Evolutionary conservation across 2,329 filamentous ascomycete species (phyloP).

Genomic region (Thielaviopsis populi): DNA sequence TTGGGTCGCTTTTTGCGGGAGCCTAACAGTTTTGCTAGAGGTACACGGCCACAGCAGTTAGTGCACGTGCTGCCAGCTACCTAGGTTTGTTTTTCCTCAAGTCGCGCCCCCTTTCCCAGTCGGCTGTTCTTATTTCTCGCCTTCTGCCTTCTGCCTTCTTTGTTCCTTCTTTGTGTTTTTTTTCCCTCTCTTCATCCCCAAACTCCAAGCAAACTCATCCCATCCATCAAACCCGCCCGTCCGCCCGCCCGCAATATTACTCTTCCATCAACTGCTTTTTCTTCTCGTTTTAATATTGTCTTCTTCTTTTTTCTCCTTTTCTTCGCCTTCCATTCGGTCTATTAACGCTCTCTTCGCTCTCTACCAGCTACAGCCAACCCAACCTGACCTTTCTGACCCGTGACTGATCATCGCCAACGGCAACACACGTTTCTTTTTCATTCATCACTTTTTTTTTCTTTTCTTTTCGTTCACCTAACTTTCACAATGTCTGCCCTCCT

Average conservation of each 20-base stretch:
- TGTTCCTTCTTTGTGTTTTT: neutral
- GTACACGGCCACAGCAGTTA: neutral
- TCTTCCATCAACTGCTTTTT: neutral
- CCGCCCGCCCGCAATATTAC: slow-evolving; percentile 9
- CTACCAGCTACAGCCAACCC: neutral
- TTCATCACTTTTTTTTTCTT: slow-evolving; percentile 8
- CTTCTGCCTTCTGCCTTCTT: slow-evolving; percentile 2
- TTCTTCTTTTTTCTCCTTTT: slow-evolving; percentile 15
- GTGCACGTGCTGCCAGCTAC: neutral
- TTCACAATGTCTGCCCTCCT: slow-evolving; percentile 81
- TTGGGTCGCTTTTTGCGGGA: too few relatives aligned
- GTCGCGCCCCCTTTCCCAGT: neutral
- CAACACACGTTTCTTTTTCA: slow-evolving; percentile 2
- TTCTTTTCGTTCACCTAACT: slow-evolving; percentile 15
- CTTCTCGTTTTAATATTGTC: neutral
- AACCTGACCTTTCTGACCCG: neutral
- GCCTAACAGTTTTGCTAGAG: neutral
- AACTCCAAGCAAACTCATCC: slow-evolving; percentile 8
- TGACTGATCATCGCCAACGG: neutral
- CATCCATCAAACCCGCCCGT: slow-evolving; percentile 10
- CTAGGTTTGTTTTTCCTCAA: slow-evolving; percentile 1
- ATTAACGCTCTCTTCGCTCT: slow-evolving; percentile 6
- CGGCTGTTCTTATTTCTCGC: neutral
- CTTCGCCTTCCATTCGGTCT: slow-evolving; percentile 17
- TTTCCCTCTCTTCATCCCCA: slow-evolving; percentile 13